Evolutionary conservation across 73 alveolate species (phyloP).

Genomic region (Urostyla sp.): DNA sequence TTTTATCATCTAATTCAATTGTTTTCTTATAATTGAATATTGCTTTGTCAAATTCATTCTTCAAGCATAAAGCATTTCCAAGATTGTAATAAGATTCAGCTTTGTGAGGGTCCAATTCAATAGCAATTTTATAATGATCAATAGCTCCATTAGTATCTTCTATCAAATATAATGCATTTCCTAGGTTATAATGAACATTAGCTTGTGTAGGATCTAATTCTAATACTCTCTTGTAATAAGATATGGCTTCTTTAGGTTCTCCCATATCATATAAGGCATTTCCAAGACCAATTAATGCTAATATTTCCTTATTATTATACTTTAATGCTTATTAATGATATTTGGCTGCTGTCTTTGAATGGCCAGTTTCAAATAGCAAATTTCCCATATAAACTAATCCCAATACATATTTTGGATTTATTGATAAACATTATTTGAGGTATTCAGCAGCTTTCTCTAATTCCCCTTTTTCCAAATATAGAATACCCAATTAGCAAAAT

Average conservation of each 20-base stretch:
- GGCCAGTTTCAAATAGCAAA: slow-evolving; percentile 82
- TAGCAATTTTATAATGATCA: slow-evolving; percentile 81
- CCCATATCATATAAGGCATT: slow-evolving; percentile 87
- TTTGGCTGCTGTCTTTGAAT: slow-evolving; percentile 82
- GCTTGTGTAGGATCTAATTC: slow-evolving; percentile 75
- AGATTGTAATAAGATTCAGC: slow-evolving; percentile 89
- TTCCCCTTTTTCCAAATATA: slow-evolving; percentile 71
- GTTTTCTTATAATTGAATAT: slow-evolving; percentile 75
- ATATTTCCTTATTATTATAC: slow-evolving; percentile 81
- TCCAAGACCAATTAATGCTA: slow-evolving; percentile 93
- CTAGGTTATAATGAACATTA: slow-evolving; percentile 89
- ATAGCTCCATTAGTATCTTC: slow-evolving; percentile 86
- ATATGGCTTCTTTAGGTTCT: slow-evolving; percentile 86
- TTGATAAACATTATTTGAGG: slow-evolving; percentile 72
- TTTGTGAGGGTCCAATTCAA: slow-evolving; percentile 81
- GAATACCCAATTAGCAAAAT: slow-evolving; percentile 83
- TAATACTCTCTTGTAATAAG: slow-evolving; percentile 78
- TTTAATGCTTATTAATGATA: slow-evolving; percentile 81
- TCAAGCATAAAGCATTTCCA: slow-evolving; percentile 77
- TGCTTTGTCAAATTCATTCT: slow-evolving; percentile 75
- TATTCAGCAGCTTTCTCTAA: slow-evolving; percentile 78
- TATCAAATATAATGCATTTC: slow-evolving; percentile 85
- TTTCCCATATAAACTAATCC: slow-evolving; percentile 88
- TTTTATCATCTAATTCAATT: slow-evolving; percentile 77
- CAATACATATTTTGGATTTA: slow-evolving; percentile 75